These are phyloP conservation scores for Sisymbrium altissimum DNA, from an alignment of 345 rosid species.

Conservation along the genomic window DNA sequence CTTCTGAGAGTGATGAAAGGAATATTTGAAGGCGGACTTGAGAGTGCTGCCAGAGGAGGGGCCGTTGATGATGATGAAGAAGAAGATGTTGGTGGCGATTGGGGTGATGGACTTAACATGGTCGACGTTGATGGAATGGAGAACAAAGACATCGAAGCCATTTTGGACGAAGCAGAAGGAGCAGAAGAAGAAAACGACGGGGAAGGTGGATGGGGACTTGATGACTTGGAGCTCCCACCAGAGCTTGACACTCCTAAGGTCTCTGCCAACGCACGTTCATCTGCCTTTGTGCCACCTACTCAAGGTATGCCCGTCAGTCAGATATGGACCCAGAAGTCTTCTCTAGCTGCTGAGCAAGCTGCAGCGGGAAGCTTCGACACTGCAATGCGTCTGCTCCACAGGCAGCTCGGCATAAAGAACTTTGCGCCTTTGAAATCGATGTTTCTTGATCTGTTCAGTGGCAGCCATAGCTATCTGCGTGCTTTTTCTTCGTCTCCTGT, in stretches of 20 bases:
- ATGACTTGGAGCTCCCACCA: background rate
- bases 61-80: background rate
- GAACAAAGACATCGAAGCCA: background rate
- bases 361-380: constrained; percentile 2
- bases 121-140: background rate
- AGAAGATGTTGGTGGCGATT: background rate
- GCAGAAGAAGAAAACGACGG: background rate
- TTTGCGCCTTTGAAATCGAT: background rate
- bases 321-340: background rate
- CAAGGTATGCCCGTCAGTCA: constrained; percentile 2
- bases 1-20: constrained; percentile 2
- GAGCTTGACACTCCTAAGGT: background rate
- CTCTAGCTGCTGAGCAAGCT: background rate
- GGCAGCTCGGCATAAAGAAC: constrained; percentile 7
- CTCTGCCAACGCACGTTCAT: background rate
- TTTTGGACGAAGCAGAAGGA: background rate
- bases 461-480: constrained; percentile 77
- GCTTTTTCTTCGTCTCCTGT: constrained; percentile 70
- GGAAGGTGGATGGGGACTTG: background rate
- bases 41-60: background rate
- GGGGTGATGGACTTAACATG: background rate
- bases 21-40: background rate
- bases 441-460: constrained; percentile 52
- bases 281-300: background rate
- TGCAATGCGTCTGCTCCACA: constrained; percentile 1